Base-by-base conservation (phyloP, 495 filamentous ascomycete genomes). In the Penicillium waksmanii region DNA sequence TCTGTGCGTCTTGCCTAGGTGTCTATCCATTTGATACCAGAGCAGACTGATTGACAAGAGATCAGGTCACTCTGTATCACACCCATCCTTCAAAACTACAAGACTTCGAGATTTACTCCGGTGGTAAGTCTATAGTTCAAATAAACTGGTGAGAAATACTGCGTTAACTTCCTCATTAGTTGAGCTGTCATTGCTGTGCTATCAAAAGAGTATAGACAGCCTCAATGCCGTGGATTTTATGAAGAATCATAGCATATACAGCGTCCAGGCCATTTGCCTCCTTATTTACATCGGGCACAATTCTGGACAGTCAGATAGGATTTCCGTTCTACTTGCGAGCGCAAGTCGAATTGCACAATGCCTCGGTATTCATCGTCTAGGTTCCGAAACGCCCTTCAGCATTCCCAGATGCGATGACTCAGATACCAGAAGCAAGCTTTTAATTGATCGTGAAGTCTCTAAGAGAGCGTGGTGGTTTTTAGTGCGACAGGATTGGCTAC, bases 381-480 rank as follows among this genome's bases (percentile, higher is more conserved):
- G 49, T 17, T 48, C 54, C 4, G 49, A 62, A 36, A 49, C 19
- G 7, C 33, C 51, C 8, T 8, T 9, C 12, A 0, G 15, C 12
- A 17, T 9, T 23, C 19, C 11, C 15, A 36, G 25, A 47, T 18
- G 15, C 10, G 18, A 10, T 11, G 25, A 42, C n/a, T 21, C 38
- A 5, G 8, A 25, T 40, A 44, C 19, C 11, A 42, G 4, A 34
- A 3, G 5, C 6, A 17, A 47, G 18, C 13, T 12, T 9, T 46
- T 62, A 36, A 33, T 57, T 35, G 48, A 53, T n/a, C 60, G 54
- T 17, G 60, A 62, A 46, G 60, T 62, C 23, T 54, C 46, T 18
- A 62, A 62, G 42, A n/a, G 60, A 27, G 55, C 31, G n/a, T 55
- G 61, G 61, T 63, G 61, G 61, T 63, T 63, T 27, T 31, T 63